These are phyloP conservation scores for Skeletonema menzelii DNA, from an alignment of 108 stramenopile genomes.

Conservation along the genomic window DNA sequence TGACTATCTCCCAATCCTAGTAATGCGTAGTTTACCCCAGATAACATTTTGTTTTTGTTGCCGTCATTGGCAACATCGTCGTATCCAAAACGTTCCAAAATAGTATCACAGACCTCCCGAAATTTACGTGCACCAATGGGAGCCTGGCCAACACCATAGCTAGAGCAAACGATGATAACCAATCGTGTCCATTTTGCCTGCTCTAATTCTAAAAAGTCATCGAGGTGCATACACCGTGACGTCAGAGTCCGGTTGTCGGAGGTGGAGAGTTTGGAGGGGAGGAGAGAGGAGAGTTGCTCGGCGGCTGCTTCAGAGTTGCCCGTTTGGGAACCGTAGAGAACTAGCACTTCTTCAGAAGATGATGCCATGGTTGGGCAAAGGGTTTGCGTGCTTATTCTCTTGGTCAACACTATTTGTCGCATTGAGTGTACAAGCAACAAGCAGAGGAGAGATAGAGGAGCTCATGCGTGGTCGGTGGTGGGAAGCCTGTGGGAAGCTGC, in stretches of 20 bases:
- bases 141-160: conserved; percentile 87
- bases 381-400: too few species aligned
- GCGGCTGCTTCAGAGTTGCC: conserved; percentile 85
- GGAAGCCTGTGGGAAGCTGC: too few species aligned
- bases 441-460: too few species aligned
- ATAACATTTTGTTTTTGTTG: conserved; percentile 20
- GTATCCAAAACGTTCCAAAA: conserved; percentile 27
- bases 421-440: too few species aligned
- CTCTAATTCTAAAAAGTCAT: conserved; percentile 83
- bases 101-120: conserved; percentile 70
- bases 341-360: conserved; percentile 47
- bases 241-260: conserved; percentile 11
- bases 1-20: conserved; percentile 65
- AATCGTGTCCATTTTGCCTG: conserved; percentile 60
- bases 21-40: conserved; percentile 17
- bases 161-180: conserved; percentile 66
- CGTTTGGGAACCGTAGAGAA: conserved; percentile 85
- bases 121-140: conserved; percentile 77
- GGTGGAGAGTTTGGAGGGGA: conserved; percentile 31
- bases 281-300: conserved; percentile 47
- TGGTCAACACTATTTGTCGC: too few species aligned
- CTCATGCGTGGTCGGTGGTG: too few species aligned
- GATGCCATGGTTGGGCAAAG: background rate
- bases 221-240: conserved; percentile 65
- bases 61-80: background rate